phyloP scores from a whole-genome alignment of 2,329 filamentous ascomycete genomes.

The Pezicula radicicola region DNA sequence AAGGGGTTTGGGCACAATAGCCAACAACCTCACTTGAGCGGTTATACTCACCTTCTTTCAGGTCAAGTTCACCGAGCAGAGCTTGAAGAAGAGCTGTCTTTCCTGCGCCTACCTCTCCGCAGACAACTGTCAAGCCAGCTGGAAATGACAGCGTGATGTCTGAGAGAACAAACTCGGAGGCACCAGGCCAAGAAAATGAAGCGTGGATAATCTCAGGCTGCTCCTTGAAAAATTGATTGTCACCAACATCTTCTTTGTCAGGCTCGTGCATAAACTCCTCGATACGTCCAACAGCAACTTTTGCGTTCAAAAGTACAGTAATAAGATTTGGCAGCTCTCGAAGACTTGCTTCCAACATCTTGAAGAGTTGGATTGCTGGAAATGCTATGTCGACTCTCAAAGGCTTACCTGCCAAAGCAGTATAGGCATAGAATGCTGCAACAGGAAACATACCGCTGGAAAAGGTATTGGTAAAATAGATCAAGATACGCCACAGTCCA shows the following conservation, averaged over 20 bases:
- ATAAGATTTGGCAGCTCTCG: slow-evolving; percentile 74
- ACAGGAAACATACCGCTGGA: slow-evolving; percentile 76
- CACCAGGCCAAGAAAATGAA: slow-evolving; percentile 78
- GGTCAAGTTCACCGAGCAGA: slow-evolving; percentile 28
- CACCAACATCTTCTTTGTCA: slow-evolving; percentile 59
- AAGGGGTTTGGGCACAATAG: slow-evolving; percentile 64
- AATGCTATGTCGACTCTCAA: slow-evolving; percentile 82
- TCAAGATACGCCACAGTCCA: slow-evolving; percentile 58
- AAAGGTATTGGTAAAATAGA: slow-evolving; percentile 67
- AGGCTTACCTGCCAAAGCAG: slow-evolving; percentile 62
- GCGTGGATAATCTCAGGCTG: slow-evolving; percentile 55
- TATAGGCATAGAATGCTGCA: slow-evolving; percentile 79
- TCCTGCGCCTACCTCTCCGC: slow-evolving; percentile 61
- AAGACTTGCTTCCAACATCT: slow-evolving; percentile 69
- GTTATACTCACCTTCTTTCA: slow-evolving; percentile 31
- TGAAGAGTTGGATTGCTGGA: slow-evolving; percentile 79
- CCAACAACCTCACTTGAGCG: slow-evolving; percentile 55
- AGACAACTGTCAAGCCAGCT: slow-evolving; percentile 55
- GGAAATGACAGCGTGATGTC: slow-evolving; percentile 53
- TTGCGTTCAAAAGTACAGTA: slow-evolving; percentile 74
- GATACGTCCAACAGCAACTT: slow-evolving; percentile 78
- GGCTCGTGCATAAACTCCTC: slow-evolving; percentile 86
- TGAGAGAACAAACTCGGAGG: slow-evolving; percentile 49
- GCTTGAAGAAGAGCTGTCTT: slow-evolving; percentile 46
- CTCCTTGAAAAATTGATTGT: slow-evolving; percentile 7